phyloP scores from a whole-genome alignment of 192 early-diverging fungal species.

The Podila clonocystis region DNA sequence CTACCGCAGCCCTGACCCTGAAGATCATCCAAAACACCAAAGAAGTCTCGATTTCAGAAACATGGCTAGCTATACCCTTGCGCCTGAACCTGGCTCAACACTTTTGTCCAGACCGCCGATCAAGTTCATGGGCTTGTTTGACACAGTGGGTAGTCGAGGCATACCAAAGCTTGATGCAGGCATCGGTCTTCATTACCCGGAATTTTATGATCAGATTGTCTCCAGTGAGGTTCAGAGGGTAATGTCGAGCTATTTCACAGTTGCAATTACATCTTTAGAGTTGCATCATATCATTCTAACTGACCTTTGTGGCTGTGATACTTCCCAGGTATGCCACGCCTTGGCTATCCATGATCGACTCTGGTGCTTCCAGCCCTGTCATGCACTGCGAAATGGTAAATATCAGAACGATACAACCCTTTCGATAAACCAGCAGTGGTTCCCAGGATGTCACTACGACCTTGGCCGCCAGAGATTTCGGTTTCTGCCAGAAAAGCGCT shows the following conservation, averaged over 20 bases:
- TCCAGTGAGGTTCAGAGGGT: constrained; percentile 14
- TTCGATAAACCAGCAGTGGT: constrained; percentile 14
- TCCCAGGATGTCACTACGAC: constrained; percentile 25
- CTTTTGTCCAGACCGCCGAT: constrained; percentile 4
- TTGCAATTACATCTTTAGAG: no score
- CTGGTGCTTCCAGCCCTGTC: constrained; percentile 16
- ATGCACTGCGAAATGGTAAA: background rate
- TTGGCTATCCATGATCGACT: constrained; percentile 11
- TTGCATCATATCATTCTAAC: background rate
- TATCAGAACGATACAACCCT: background rate
- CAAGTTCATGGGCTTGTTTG: constrained; percentile 4
- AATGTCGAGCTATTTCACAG: background rate
- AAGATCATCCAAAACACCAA: background rate
- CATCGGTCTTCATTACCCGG: constrained; percentile 4
- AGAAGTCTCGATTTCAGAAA: background rate
- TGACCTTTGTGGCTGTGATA: background rate
- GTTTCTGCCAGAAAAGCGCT: background rate
- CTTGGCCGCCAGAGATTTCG: constrained; percentile 4
- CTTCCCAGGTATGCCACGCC: constrained; percentile 11
- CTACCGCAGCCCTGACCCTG: constrained; percentile 3
- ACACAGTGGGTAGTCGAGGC: constrained; percentile 11
- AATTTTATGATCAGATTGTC: constrained; percentile 15
- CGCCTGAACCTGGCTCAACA: no score
- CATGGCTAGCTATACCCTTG: constrained; percentile 15
- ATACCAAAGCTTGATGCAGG: constrained; percentile 6